Percentiles rank a stretch among this genome's conserved stretches.
Conservation (phyloP, 805 yeast genomes). For the Lipomyces japonicus region DNA sequence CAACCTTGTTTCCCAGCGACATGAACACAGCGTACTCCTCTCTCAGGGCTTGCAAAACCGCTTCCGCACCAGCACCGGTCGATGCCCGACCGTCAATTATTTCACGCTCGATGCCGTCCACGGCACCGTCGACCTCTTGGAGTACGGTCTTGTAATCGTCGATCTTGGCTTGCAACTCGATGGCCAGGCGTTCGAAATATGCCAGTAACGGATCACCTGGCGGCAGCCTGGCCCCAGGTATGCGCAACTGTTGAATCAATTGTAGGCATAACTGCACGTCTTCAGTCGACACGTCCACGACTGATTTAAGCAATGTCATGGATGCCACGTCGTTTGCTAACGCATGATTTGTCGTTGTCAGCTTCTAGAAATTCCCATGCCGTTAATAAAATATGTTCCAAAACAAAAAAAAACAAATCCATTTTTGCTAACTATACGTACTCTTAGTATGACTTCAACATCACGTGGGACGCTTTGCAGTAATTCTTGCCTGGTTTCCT, state of each 20-base stretch:
- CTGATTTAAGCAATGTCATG: constrained; percentile 12
- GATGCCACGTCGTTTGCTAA: constrained; percentile 22
- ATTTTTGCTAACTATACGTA: background rate
- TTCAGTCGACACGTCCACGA: constrained; percentile 18
- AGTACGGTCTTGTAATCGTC: constrained; percentile 48
- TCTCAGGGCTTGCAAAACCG: constrained; percentile 37
- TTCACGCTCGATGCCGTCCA: constrained; percentile 43
- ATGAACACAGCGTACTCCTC: constrained; percentile 65
- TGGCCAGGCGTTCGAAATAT: constrained; percentile 49
- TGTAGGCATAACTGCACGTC: constrained; percentile 21
- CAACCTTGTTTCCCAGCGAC: constrained; percentile 68
- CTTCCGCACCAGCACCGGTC: constrained; percentile 20
- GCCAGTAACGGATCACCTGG: constrained; percentile 46
- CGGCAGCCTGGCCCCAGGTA: constrained; percentile 32
- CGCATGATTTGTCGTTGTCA: constrained; percentile 26
- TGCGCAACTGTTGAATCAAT: constrained; percentile 23
- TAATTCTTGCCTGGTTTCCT: constrained; percentile 43
- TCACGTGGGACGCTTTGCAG: constrained; percentile 54
- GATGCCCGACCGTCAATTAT: constrained; percentile 13
- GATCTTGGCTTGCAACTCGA: constrained; percentile 46
- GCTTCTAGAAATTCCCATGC: constrained; percentile 35
- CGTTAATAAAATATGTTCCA: background rate
- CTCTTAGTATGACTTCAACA: constrained; percentile 47
- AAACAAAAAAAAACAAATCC: background rate
- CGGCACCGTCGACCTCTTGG: constrained; percentile 50